Base-by-base conservation (phyloP, 345 rosid genomes). In the Isatis tinctoria region DNA sequence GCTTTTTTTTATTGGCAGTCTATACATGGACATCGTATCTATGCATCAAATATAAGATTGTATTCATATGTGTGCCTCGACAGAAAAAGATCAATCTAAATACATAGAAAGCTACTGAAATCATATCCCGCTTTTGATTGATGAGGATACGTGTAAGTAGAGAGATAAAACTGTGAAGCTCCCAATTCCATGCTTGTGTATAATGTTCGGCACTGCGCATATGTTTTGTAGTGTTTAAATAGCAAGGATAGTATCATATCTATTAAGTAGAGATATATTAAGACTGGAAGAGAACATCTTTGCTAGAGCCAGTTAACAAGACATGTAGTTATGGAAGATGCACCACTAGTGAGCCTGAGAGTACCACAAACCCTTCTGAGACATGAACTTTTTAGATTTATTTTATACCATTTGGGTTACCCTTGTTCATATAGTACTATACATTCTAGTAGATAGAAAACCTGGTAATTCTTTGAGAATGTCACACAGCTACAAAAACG, bases 51-150 rank as follows among this genome's bases (percentile, higher is more conserved):
- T 44, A 10, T 58, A 27, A 57, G 22, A 60, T 66, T 65, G 26
- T 47, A 30, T 11, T 58, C 59, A 47, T 39, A 35, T 53, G 16
- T 39, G 72, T 74, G 52, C 41, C 60, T 37, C n/a, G 60, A 28
- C 59, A 66, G 59, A 58, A 49, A 58, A 66, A 36, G 40, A 17
- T 32, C 60, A 24, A 57, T 65, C 43, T 24, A 47, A 14, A 58
- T 74, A 58, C 35, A 74, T 58, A 40, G 45, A 51, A 74, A 67
- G 63, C 73, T 59, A 74, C 61, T 33, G 30, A 65, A 35, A 44
- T 24, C 49, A 5, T 49, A 37, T 67, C 60, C 52, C 9, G 20
- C 51, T 58, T 74, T 67, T 67, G 32, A 47, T 57, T 67, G 44
- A 37, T 59, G 47, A 45, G 30, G 65, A 65, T 47, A 57, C 14